These are phyloP conservation scores for Raffaelea deltoideospora DNA, from an alignment of 2,329 filamentous ascomycete genomes.

Conservation along the genomic window DNA sequence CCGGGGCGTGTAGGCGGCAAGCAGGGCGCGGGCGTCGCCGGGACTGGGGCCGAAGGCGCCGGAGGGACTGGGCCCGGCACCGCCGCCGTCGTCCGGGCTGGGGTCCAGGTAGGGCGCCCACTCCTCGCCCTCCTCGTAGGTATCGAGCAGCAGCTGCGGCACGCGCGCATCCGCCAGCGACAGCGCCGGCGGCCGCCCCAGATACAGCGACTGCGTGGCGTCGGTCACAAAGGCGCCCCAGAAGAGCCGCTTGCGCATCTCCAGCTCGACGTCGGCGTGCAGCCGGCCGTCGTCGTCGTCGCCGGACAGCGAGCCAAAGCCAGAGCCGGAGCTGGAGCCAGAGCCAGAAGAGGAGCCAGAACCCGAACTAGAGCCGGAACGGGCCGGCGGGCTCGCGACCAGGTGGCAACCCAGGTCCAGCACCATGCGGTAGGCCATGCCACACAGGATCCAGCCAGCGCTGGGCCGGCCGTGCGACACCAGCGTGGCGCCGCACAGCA, in stretches of 20 bases:
- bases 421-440: conserved; percentile 23
- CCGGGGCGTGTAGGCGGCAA: too few species aligned
- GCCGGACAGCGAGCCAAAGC: too few species aligned
- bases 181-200: conserved; percentile 18
- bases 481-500: conserved; percentile 17
- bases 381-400: not conserved
- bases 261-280: conserved; percentile 10
- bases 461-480: conserved; percentile 19
- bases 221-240: conserved; percentile 20
- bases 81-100: too few species aligned
- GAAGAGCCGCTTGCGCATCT: conserved; percentile 18
- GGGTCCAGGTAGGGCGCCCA: conserved; percentile 18
- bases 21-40: too few species aligned
- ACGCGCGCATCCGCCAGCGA: conserved; percentile 18
- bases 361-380: conserved; percentile 10
- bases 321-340: conserved; percentile 11
- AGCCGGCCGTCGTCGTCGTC: conserved; percentile 4
- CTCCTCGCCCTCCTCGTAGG: conserved; percentile 19
- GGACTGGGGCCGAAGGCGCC: not conserved
- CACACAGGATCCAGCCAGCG: conserved; percentile 20
- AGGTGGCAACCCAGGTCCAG: conserved; percentile 22
- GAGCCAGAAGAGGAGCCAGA: too few species aligned
- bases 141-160: conserved; percentile 16
- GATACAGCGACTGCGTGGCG: conserved; percentile 18
- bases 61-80: not conserved